Percentiles rank a stretch among this genome's conserved stretches.
phyloP scores from a whole-genome alignment of 768 basidiomycete species.

The Myochromella boudieri region DNA sequence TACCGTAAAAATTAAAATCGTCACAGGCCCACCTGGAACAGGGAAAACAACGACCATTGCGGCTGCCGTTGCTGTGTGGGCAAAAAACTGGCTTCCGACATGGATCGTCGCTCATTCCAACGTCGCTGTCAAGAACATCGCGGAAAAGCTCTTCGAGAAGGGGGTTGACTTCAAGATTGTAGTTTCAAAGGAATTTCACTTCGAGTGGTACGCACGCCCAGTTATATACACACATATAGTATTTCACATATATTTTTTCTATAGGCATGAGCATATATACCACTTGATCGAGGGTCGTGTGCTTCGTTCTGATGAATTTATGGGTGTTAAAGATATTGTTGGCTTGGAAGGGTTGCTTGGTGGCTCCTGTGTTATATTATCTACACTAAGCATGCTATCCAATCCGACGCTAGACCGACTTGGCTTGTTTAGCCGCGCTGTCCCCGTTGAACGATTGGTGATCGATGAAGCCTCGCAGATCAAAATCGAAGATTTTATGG shows the following conservation, averaged over 20 bases:
- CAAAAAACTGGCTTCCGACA: conserved; percentile 17
- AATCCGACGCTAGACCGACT: conserved; percentile 37
- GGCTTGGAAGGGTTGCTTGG: conserved; percentile 28
- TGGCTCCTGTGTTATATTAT: conserved; percentile 37
- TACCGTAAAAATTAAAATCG: too few relatives aligned
- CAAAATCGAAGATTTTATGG: conserved; percentile 47
- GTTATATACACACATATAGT: not conserved
- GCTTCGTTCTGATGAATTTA: conserved; percentile 43
- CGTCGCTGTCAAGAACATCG: conserved; percentile 51
- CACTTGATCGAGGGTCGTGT: conserved; percentile 27
- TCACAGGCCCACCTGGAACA: conserved; percentile 48
- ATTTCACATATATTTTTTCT: not conserved
- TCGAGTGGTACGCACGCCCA: conserved; percentile 35
- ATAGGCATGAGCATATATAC: conserved; percentile 55
- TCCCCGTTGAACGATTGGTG: conserved; percentile 47
- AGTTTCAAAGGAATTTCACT: conserved; percentile 48
- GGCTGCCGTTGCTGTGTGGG: conserved; percentile 39
- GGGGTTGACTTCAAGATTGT: conserved; percentile 39
- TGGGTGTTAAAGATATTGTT: conserved; percentile 15
- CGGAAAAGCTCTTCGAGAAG: conserved; percentile 37
- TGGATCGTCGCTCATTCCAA: conserved; percentile 52
- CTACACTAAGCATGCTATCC: conserved; percentile 51
- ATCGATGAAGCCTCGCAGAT: conserved; percentile 60
- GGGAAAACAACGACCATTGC: conserved; percentile 55
- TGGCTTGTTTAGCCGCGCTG: conserved; percentile 31